Evolutionary conservation across 495 filamentous ascomycete species (phyloP), one percentile per base, ranked within the genome.

Genomic region (Rostrohypoxylon terebratum): DNA sequence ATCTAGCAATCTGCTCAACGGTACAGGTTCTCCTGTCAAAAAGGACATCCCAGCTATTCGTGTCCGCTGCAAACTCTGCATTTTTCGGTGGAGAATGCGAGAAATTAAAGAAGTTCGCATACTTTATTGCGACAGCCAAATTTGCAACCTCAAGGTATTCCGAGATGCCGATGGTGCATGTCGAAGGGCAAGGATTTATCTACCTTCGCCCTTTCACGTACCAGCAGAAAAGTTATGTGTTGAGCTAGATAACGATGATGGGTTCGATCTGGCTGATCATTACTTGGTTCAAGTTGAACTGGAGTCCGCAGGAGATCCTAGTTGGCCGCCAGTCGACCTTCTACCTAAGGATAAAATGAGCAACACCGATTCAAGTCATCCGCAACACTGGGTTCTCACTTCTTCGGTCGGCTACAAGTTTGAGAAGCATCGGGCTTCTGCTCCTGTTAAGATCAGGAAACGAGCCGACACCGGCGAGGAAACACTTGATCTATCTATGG

Each of bases 271-370:
- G 62, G 83, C 79, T 25, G 81, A 84, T 33, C 57, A 67, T 16
- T 88, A 88, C 72, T 74, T 77, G 28, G 65, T 87, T 21, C 76
- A 78, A n/a, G 71, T 86, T 38, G 80, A 83, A 68, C 65, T 88
- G 5, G 82, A 86, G 59, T 82, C 84, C 6, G 79, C 81, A 1
- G 80, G 82, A 33, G 81, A 80, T 54, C 69, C 75, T 38, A 75
- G 78, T 54, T 88, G 86, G 86, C 86, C 85, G n/a, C 84, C 85
- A 0, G 45, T 79, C 38, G 80, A 82, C 21, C 72, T 78, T 14
- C 48, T 83, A 1, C 72, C 82, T 33, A 75, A 75, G n/a, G 66
- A 73, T 40, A 71, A 76, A 45, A 68, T 63, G 25, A 64, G 71
- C 44, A 77, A 81, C 7, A 44, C 72, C 16, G 67, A 73, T 58